Evolutionary conservation across 306 rosid genomes (phyloP).

Genomic region (Rosa rugosa): DNA sequence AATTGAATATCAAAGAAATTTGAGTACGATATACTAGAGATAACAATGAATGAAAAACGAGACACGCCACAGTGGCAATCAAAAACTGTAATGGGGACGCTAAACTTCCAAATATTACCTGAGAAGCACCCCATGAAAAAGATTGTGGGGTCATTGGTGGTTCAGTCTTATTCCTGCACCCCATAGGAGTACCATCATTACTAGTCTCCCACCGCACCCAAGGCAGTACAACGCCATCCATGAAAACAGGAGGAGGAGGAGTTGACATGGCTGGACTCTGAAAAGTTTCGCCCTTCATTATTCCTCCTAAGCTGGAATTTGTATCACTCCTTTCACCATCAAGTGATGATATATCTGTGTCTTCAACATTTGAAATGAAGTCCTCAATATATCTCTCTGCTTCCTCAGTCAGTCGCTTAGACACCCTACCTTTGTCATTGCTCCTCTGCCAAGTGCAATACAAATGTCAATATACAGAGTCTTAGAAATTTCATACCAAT

Average conservation of each 20-base stretch:
- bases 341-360: constrained; percentile 87
- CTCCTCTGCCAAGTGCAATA: constrained; percentile 56
- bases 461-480: not conserved
- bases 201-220: constrained; percentile 97
- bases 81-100: not conserved
- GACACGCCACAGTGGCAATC: not conserved
- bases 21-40: not conserved
- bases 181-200: constrained; percentile 50
- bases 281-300: constrained; percentile 48
- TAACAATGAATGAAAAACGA: not conserved
- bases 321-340: constrained; percentile 98
- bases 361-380: constrained; percentile 93
- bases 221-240: constrained; percentile 78
- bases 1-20: constrained; percentile 22
- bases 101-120: constrained; percentile 26
- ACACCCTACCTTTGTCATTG: constrained; percentile 69
- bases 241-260: constrained; percentile 55
- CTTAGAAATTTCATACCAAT: not conserved
- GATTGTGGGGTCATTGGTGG: constrained; percentile 46
- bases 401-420: constrained; percentile 76
- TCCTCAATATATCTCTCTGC: constrained; percentile 93
- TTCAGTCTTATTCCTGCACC: constrained; percentile 41
- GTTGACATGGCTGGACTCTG: constrained; percentile 43
- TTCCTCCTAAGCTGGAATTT: constrained; percentile 82
- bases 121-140: constrained; percentile 37